phyloP scores from a whole-genome alignment of 1,284 basidiomycete genomes.

The Abortiporus biennis region DNA sequence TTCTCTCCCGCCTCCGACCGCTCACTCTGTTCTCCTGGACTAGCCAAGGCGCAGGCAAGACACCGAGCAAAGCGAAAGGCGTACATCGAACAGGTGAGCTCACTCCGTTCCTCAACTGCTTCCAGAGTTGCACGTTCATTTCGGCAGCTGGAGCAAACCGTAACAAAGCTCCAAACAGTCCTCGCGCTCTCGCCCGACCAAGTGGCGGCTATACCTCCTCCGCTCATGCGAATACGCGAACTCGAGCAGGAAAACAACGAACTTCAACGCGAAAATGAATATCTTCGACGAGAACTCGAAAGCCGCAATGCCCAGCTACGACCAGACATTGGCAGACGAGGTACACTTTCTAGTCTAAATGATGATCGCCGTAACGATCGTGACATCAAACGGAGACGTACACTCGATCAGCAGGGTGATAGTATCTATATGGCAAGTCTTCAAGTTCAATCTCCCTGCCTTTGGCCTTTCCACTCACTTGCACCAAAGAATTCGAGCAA shows the following conservation, averaged over 20 bases:
- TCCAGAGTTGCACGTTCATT: conserved; percentile 2
- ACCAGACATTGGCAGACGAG: conserved; percentile 21
- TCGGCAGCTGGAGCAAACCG: conserved; percentile 69
- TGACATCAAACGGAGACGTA: conserved; percentile 52
- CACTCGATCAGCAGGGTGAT: conserved; percentile 43
- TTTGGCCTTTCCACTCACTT: neutral
- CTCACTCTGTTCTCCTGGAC: neutral
- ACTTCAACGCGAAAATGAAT: conserved; percentile 63
- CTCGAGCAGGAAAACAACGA: conserved; percentile 69
- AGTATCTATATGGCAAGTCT: conserved; percentile 48
- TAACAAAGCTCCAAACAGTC: conserved; percentile 71
- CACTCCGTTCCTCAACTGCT: conserved; percentile 4
- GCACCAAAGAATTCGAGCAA: conserved; percentile 2
- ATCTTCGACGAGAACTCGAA: conserved; percentile 54
- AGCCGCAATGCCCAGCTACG: conserved; percentile 22
- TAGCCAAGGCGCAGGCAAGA: conserved; percentile 73
- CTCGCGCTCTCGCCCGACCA: conserved; percentile 66
- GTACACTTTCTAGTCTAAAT: conserved; percentile 12
- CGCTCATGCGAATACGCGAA: conserved; percentile 64
- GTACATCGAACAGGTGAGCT: conserved; percentile 80
- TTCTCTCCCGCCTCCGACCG: neutral
- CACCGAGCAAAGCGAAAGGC: conserved; percentile 92
- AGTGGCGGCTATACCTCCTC: conserved; percentile 61
- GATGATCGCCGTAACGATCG: conserved; percentile 41
- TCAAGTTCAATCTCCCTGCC: conserved; percentile 1